Evolutionary conservation across 352 stramenopile species (phyloP), one percentile per base, ranked within the genome.

Genomic region (Phytophthora citrophthora): DNA sequence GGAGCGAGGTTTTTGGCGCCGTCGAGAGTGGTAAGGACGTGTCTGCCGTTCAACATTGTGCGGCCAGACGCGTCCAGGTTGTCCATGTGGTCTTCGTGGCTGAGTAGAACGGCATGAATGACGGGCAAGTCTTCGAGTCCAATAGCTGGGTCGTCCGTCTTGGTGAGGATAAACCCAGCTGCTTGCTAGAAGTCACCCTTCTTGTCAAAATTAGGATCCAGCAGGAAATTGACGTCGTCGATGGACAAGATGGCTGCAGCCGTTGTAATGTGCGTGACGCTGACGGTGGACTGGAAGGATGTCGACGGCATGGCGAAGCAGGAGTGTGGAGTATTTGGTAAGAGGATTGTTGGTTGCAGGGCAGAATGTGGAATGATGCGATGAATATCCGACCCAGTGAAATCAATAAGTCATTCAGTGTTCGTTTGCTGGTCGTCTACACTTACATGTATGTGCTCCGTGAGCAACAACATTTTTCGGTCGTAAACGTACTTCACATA

Each of bases 181-280:
- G 0, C 29, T 34, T 34, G 29, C 8, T 34, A 0, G 29, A 34
- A 34, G 29, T 34, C 29, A 3, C 29, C 29, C 8, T 34, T 34
- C 29, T 34, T 34, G 29, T 34, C 29, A 13, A 34, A 34, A 4
- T 49, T 29, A 11, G 74, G 70, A 36, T 82, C 74, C 16, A 72
- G 55, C 29, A 82, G 54, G 59, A 82, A 82, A 57, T 74, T 79
- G 61, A 79, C 36, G 13, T 67, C 60, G 60, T 82, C 74, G 43
- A 79, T 79, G 36, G 59, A 61, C 49, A 79, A 60, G 15, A 82
- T 65, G 23, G 74, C 58, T 9, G 74, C 68, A 10, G 74, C 70
- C 15, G 67, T 82, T 54, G 44, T 52, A 54, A 79, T 79, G 48
- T 79, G 74, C 6, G 67, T 82, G 49, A 82, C 50, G 49, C 45